Evolutionary conservation across 139 green algal species (phyloP).

Genomic region (Picochlorum sp.): DNA sequence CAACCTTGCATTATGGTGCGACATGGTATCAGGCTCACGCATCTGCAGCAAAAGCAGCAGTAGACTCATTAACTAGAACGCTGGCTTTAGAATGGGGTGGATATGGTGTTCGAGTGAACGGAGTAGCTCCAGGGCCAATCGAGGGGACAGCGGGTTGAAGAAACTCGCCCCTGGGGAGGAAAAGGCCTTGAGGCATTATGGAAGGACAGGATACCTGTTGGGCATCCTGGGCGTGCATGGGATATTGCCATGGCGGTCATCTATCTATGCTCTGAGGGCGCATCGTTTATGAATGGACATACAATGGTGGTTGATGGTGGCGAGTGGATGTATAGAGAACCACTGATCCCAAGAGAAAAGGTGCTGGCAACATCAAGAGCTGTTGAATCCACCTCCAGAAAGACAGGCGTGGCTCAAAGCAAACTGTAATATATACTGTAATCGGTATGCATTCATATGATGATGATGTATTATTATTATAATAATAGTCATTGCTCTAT

Average conservation of each 20-base stretch:
- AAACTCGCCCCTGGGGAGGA: conserved; percentile 70
- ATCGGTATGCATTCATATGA: not conserved
- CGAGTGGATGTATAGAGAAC: conserved; percentile 63
- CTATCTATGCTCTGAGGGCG: conserved; percentile 63
- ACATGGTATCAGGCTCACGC: conserved; percentile 89
- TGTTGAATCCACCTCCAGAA: conserved; percentile 59
- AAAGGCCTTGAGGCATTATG: conserved; percentile 35
- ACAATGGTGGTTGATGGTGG: conserved; percentile 80
- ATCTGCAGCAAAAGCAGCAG: conserved; percentile 77
- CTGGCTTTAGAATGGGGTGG: conserved; percentile 89
- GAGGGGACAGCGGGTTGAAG: conserved; percentile 76
- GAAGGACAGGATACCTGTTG: conserved; percentile 51
- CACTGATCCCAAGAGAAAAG: conserved; percentile 37
- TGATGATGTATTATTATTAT: not conserved
- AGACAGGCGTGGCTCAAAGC: conserved; percentile 35
- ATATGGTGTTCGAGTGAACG: conserved; percentile 74
- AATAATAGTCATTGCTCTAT: no score
- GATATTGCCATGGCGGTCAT: conserved; percentile 84
- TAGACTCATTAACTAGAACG: conserved; percentile 84
- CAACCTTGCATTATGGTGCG: conserved; percentile 91
- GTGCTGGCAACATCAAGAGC: conserved; percentile 46
- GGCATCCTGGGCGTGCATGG: conserved; percentile 62
- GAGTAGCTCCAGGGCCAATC: conserved; percentile 86
- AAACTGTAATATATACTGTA: not conserved
- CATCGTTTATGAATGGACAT: conserved; percentile 48